These are phyloP conservation scores for Rosa lucieae DNA, from an alignment of 306 rosid species.

Conservation along the genomic window DNA sequence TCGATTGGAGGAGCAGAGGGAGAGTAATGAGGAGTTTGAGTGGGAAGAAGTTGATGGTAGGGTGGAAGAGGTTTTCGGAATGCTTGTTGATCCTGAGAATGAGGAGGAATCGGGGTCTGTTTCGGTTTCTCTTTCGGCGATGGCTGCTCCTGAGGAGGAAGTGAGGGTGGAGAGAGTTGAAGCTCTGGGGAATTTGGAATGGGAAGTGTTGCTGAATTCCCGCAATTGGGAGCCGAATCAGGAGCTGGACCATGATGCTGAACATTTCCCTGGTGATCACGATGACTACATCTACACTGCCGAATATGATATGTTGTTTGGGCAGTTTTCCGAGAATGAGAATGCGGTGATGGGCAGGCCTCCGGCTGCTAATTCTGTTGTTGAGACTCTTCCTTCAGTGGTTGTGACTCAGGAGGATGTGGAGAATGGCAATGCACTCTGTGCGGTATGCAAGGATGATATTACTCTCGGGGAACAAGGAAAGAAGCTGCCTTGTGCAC, in stretches of 20 bases:
- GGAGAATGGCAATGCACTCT: constrained; percentile 40
- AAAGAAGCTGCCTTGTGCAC: constrained; percentile 66
- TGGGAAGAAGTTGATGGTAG: constrained; percentile 84
- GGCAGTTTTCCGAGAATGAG: constrained; percentile 64
- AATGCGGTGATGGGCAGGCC: constrained; percentile 39
- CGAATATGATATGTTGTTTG: constrained; percentile 71
- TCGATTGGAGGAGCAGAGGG: constrained; percentile 57
- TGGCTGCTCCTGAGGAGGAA: constrained; percentile 33
- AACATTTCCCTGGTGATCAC: constrained; percentile 47
- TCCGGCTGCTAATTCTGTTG: constrained; percentile 58
- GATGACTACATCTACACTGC: constrained; percentile 62
- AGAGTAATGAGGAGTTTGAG: constrained; percentile 65
- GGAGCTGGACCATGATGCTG: constrained; percentile 41
- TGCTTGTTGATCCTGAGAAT: constrained; percentile 38
- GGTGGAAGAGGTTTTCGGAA: constrained; percentile 55
- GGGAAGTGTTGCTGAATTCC: constrained; percentile 63
- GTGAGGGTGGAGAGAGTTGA: constrained; percentile 29
- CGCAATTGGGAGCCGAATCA: constrained; percentile 40
- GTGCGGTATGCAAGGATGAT: constrained; percentile 82
- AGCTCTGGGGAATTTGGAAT: constrained; percentile 49
- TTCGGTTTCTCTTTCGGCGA: constrained; percentile 16
- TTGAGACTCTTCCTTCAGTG: constrained; percentile 49
- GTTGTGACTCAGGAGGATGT: constrained; percentile 49
- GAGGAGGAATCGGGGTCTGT: constrained; percentile 35
- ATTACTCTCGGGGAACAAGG: constrained; percentile 49